Conservation (phyloP, 805 yeast species). For the Wickerhamomyces kurtzmanii region DNA sequence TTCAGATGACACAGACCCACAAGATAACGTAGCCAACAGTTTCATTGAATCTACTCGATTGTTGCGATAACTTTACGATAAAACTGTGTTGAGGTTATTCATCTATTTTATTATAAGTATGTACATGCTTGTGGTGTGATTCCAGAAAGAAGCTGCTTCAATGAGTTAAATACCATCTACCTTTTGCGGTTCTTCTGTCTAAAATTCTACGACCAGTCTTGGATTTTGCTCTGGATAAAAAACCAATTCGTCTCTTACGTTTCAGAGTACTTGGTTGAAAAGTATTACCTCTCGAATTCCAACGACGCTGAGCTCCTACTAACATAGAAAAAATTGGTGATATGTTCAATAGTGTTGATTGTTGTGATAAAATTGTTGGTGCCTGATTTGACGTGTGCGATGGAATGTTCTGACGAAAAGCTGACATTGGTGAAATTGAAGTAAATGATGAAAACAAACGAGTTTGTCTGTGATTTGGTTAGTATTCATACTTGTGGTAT, state of each 20-base stretch:
- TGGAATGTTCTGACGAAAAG: constrained; percentile 9
- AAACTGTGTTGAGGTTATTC: too few species aligned
- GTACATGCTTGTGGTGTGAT: background rate
- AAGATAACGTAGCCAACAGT: too few species aligned
- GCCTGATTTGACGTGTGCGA: constrained; percentile 11
- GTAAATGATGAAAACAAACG: constrained; percentile 7
- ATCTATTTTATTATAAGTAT: background rate
- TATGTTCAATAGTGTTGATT: constrained; percentile 4
- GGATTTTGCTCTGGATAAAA: constrained; percentile 71
- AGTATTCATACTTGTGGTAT: too few species aligned
- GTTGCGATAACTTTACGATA: too few species aligned
- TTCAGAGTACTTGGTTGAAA: constrained; percentile 89
- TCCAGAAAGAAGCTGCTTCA: too few species aligned
- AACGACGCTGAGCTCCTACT: constrained; percentile 45
- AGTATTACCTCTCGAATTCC: constrained; percentile 89
- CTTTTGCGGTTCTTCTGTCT: constrained; percentile 73
- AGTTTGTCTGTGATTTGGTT: constrained; percentile 3
- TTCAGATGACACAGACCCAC: too few species aligned
- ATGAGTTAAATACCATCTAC: constrained; percentile 88
- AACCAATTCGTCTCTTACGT: constrained; percentile 86
- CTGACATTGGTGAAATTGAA: constrained; percentile 9
- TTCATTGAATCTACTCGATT: too few species aligned
- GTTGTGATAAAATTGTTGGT: constrained; percentile 11
- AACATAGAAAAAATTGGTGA: constrained; percentile 18
- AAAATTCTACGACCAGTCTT: constrained; percentile 72